Percentiles rank a stretch among this genome's conserved stretches.
Evolutionary conservation across 257 asterid species (phyloP).

Genomic region (Ligustrum vulgare): DNA sequence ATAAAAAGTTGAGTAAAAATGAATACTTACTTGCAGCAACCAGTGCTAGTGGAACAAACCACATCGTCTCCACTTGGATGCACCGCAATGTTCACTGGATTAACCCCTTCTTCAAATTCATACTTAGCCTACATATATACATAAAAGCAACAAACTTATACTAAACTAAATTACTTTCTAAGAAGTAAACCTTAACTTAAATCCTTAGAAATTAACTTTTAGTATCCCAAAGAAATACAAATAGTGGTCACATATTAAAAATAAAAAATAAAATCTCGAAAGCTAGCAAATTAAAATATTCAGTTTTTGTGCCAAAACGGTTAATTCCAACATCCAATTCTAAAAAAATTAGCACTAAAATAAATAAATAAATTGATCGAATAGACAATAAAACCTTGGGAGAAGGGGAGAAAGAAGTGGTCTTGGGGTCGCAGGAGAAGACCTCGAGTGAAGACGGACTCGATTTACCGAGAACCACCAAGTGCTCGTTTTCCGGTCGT

Average conservation of each 20-base stretch:
- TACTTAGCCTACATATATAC: conserved; percentile 52
- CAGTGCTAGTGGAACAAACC: conserved; percentile 82
- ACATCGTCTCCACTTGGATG: conserved; percentile 84
- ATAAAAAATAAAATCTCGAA: not conserved
- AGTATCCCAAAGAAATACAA: not conserved
- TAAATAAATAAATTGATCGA: not conserved
- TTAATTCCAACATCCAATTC: not conserved
- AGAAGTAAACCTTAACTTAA: not conserved
- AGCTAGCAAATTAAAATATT: not conserved
- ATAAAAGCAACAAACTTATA: conserved; percentile 2
- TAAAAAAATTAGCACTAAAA: not conserved
- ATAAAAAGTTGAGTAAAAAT: not conserved
- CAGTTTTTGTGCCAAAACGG: not conserved
- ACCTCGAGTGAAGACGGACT: conserved; percentile 69
- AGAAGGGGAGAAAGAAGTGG: conserved; percentile 62
- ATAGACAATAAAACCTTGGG: conserved; percentile 62
- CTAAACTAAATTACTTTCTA: not conserved
- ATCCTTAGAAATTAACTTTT: not conserved
- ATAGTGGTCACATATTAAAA: not conserved
- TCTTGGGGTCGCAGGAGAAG: conserved; percentile 64
- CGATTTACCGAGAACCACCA: conserved; percentile 76
- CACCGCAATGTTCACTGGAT: conserved; percentile 65
- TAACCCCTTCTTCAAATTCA: conserved; percentile 67
- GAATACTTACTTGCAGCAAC: conserved; percentile 84
- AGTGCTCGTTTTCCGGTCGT: conserved; percentile 89